Evolutionary conservation across 2,329 filamentous ascomycete genomes (phyloP).

Genomic region (Diaporthe humulicola): DNA sequence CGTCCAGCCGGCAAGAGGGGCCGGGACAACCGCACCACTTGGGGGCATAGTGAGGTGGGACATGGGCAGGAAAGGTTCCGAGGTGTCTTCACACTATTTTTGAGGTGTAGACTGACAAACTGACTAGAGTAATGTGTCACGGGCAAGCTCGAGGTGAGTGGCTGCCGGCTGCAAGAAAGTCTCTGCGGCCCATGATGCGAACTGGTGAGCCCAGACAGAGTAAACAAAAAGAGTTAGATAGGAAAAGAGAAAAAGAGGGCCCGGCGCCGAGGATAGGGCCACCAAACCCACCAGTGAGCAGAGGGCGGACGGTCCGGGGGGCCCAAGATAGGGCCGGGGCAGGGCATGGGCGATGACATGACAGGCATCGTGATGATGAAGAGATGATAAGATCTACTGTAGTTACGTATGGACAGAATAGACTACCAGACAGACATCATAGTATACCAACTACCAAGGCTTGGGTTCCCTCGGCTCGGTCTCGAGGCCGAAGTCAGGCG

Average conservation of each 20-base stretch:
- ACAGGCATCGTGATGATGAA: constrained; percentile 2
- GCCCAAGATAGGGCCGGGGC: constrained; percentile 17
- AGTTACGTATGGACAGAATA: neutral
- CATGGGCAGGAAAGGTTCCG: constrained; percentile 37
- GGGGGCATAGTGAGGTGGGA: constrained; percentile 1
- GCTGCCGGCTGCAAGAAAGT: neutral
- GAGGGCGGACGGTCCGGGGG: constrained; percentile 6
- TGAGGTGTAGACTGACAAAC: neutral
- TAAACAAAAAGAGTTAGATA: neutral
- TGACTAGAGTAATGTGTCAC: constrained; percentile 17
- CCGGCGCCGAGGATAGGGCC: constrained; percentile 19
- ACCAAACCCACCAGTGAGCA: constrained; percentile 7
- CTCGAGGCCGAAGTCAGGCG: neutral
- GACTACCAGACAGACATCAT: neutral
- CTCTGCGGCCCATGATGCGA: neutral
- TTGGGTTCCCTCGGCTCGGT: neutral
- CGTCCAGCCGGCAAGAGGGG: constrained; percentile 30
- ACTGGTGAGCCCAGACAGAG: neutral
- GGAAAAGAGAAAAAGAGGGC: neutral
- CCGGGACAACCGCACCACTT: constrained; percentile 17
- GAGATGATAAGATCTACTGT: neutral
- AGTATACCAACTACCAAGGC: neutral
- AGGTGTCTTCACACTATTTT: neutral
- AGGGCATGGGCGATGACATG: neutral
- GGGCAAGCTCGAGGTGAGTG: neutral